Base-by-base conservation (phyloP, 2,329 filamentous ascomycete genomes). In the Arthrobotrys iridis region DNA sequence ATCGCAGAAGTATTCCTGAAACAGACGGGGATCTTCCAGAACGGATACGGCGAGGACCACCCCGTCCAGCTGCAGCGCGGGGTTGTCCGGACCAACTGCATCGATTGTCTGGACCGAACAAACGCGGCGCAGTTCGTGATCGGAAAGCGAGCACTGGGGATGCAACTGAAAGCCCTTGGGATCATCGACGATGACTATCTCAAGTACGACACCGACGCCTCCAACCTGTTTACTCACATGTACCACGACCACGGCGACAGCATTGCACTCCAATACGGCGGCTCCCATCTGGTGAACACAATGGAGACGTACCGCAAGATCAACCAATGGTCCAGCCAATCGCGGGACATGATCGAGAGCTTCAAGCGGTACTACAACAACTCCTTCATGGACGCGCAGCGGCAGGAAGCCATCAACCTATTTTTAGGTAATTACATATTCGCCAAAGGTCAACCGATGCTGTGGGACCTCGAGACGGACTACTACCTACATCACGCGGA, bases 281-380 rank as follows among this genome's bases (percentile, higher is more conserved):
- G 95, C 7, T 98, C 93, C 1, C 95, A 99, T 82, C 87, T 99
- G 0, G 95, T 99, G 79, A 99, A 99, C 81, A 99, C 95, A 0
- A 98, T 99, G 93, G 93, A 96, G 78, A 99, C 95, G 3, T 99
- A 99, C 82, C 91, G 95, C 68, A 98, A 98, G 83, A 96, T 97
- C 81, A 98, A 98, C 78, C 94, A 98, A 81, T 99, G 95, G 95
- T 96, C 93, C 22, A 97, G 93, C 79, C 93, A 97, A 82, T 97
- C 94, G 1, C 88, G 95, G 78, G 95, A 99, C 82, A 98, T 99
- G 94, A 93, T 99, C 20, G 95, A 99, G 83, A 97, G 93, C 81
- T 97, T 99, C 85, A 99, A 98, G 82, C 88, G 95, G 26, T 99
- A 98, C 82, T 99, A 99, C 82, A 97, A 98, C 83, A 99, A 99